These are phyloP conservation scores for Phytophthora sojae DNA, from an alignment of 352 stramenopile genomes.

Conservation along the genomic window DNA sequence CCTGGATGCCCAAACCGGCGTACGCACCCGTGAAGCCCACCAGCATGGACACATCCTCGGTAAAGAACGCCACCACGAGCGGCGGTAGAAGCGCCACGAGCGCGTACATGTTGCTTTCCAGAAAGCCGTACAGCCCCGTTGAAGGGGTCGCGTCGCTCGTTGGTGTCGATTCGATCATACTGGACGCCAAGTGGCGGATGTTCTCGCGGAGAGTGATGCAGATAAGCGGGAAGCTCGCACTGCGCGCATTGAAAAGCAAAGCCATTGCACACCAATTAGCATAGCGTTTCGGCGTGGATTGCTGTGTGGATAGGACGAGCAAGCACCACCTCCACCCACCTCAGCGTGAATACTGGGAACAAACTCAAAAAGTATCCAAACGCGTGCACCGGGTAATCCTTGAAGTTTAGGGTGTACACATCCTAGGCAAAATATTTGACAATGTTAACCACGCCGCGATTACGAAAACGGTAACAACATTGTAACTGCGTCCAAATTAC, in stretches of 20 bases:
- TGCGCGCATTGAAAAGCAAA: slow-evolving; percentile 23
- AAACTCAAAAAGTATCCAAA: slow-evolving; percentile 90
- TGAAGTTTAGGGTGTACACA: slow-evolving; percentile 92
- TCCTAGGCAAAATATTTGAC: slow-evolving; percentile 54
- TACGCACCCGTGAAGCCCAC: slow-evolving; percentile 89
- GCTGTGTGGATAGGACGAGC: slow-evolving; percentile 11
- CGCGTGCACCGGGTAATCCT: slow-evolving; percentile 75
- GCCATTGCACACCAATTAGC: slow-evolving; percentile 15
- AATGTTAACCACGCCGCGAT: slow-evolving; percentile 18
- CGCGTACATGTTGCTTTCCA: slow-evolving; percentile 71
- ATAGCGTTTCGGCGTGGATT: slow-evolving; percentile 7
- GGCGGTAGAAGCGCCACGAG: slow-evolving; percentile 79
- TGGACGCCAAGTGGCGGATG: slow-evolving; percentile 73
- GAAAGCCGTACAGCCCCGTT: slow-evolving; percentile 46
- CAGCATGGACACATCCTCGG: slow-evolving; percentile 90
- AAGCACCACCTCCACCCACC: slow-evolving; percentile 38
- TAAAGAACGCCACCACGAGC: slow-evolving; percentile 87
- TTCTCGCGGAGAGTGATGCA: slow-evolving; percentile 90
- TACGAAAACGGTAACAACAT: slow-evolving; percentile 14
- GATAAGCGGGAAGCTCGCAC: slow-evolving; percentile 87
- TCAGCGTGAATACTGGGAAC: slow-evolving; percentile 89
- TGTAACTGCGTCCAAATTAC: slow-evolving; percentile 38
- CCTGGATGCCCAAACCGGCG: slow-evolving; percentile 86
- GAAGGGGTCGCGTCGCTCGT: slow-evolving; percentile 28
- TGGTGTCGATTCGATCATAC: slow-evolving; percentile 35